phyloP scores from a whole-genome alignment of 2,329 filamentous ascomycete genomes.

The Lachnum nothofagi region DNA sequence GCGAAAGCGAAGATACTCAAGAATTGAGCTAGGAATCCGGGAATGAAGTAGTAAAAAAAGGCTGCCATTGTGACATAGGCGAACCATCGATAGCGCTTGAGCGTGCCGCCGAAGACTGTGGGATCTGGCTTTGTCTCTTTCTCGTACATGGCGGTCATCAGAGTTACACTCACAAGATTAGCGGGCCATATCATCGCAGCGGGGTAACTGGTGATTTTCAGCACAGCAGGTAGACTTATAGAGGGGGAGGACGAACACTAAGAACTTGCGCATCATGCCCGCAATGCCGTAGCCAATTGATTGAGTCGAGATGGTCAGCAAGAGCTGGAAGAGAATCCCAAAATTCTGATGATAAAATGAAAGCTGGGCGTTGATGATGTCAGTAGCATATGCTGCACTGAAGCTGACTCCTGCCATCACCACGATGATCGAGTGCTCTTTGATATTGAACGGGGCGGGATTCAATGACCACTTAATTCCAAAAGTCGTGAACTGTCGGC shows the following conservation, averaged over 20 bases:
- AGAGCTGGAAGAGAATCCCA: slow-evolving; percentile 54
- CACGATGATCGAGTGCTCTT: slow-evolving; percentile 64
- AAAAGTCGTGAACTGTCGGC: slow-evolving; percentile 38
- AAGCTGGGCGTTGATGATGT: slow-evolving; percentile 65
- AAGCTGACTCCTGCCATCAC: slow-evolving; percentile 47
- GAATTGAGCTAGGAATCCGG: slow-evolving; percentile 60
- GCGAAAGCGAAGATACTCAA: slow-evolving; percentile 66
- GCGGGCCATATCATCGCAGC: slow-evolving; percentile 25
- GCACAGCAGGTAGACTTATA: slow-evolving; percentile 21
- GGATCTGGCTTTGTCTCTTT: slow-evolving; percentile 47
- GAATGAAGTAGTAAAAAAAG: slow-evolving; percentile 51
- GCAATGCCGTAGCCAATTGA: slow-evolving; percentile 60
- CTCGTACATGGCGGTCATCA: slow-evolving; percentile 52
- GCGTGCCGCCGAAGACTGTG: slow-evolving; percentile 51
- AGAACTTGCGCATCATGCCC: slow-evolving; percentile 54
- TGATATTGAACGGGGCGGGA: slow-evolving; percentile 64
- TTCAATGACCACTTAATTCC: slow-evolving; percentile 56
- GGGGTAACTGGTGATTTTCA: slow-evolving; percentile 25
- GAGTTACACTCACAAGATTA: slow-evolving; percentile 16
- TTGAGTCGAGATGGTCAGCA: slow-evolving; percentile 56
- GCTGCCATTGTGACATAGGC: slow-evolving; percentile 38
- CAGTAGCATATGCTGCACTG: slow-evolving; percentile 55
- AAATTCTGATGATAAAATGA: slow-evolving; percentile 62
- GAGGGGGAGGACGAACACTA: slow-evolving; percentile 42
- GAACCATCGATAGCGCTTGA: slow-evolving; percentile 37